Evolutionary conservation across 208 protist species (phyloP).

Genomic region (Sergeia podlipaevii): DNA sequence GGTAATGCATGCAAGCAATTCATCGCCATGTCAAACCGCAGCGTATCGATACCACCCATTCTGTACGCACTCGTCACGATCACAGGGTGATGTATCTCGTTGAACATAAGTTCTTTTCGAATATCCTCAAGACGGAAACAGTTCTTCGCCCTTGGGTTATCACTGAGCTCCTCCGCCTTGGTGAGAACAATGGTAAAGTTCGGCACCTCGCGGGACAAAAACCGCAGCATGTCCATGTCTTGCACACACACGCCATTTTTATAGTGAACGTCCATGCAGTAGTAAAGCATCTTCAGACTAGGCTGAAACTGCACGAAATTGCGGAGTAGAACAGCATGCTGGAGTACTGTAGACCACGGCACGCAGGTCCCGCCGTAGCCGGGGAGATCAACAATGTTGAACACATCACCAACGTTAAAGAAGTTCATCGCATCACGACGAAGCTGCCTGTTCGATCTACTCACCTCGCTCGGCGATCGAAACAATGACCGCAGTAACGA

Average conservation of each 20-base stretch:
- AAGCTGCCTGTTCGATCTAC: constrained; percentile 66
- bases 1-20: constrained; percentile 77
- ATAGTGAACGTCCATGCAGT: constrained; percentile 90
- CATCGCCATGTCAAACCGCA: constrained; percentile 91
- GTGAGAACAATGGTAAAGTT: constrained; percentile 90
- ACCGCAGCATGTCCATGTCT: constrained; percentile 84
- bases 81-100: constrained; percentile 83
- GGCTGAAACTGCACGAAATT: constrained; percentile 80
- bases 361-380: constrained; percentile 82
- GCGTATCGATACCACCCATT: constrained; percentile 83
- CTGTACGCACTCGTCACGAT: constrained; percentile 81
- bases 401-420: constrained; percentile 82
- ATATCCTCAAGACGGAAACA: constrained; percentile 58
- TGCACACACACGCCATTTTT: constrained; percentile 81
- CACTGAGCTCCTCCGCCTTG: constrained; percentile 76
- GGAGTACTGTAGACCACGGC: constrained; percentile 75
- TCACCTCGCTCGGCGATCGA: constrained; percentile 55
- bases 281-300: constrained; percentile 89
- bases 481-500: constrained; percentile 80
- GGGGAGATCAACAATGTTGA: constrained; percentile 81
- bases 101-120: constrained; percentile 68
- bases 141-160: constrained; percentile 21
- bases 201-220: constrained; percentile 75
- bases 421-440: constrained; percentile 86
- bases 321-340: constrained; percentile 78